Evolutionary conservation across 768 basidiomycete species (phyloP), one percentile per base, ranked within the genome.

Genomic region (Pilatotrama ljubarskyi): DNA sequence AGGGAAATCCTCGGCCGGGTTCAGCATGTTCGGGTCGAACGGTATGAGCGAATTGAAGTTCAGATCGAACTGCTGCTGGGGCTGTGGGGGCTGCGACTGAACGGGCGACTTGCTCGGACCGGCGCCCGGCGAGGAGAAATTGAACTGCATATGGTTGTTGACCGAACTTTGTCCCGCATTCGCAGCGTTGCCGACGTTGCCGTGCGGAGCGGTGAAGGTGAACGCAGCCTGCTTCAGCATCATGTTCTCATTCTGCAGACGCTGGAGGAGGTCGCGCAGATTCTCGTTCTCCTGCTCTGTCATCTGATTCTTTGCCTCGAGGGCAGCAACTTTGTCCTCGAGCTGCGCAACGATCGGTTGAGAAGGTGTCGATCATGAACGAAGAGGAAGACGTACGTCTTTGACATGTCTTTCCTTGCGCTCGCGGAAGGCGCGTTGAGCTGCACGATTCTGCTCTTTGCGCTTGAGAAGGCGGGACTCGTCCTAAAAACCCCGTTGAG

Each of bases 341-440:
- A 98, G 80, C 91, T 97, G 67, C 44, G 26, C 32, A 8, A 38
- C 20, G 46, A 42, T 51, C 58, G 17, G 52, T 64, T 46, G 59
- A 36, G 15, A 56, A 38, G 14, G 43, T 17, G 42, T 38, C 13
- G 43, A n/a, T 53, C 36, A 40, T 24, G 53, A 63, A 13, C 20
- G 38, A 42, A 32, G 10, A 9, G 25, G 9, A 18, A 41, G 13
- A 81, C 93, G 77, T 69, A 97, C 95, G 72, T 97, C 95, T 71
- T 93, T 94, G 64, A 98, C 93, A 73, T 97, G 95, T 68, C 92
- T 93, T 77, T 99, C 96, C 75, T 98, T 95, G 62, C 96, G 83
- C 74, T 98, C 97, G 55, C 96, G 80, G 79, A 99, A 99, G 1
- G 96, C 96, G 53, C 96, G 87, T 74, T 99, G 97, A 7, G 96